These are phyloP conservation scores for Vigna radiata DNA, from an alignment of 306 rosid species.

Conservation along the genomic window DNA sequence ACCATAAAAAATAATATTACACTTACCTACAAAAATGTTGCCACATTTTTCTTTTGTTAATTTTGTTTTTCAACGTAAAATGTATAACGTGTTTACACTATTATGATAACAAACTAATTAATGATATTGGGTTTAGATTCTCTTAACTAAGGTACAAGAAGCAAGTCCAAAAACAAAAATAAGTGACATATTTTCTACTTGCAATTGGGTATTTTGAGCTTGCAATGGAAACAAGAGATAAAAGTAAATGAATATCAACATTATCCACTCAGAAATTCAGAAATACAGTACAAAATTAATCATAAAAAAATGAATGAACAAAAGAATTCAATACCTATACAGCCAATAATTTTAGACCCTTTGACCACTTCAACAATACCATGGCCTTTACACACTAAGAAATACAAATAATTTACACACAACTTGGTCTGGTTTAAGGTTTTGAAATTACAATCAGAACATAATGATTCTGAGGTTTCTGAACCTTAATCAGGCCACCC, in stretches of 20 bases:
- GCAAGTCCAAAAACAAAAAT: background rate
- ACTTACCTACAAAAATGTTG: too few relatives aligned
- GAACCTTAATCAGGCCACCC: background rate
- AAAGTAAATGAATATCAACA: constrained; percentile 26
- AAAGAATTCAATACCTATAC: constrained; percentile 37
- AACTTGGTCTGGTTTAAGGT: background rate
- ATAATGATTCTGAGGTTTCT: background rate
- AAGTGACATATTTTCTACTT: background rate
- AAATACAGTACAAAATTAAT: background rate
- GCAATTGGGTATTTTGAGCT: background rate
- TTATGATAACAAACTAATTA: too few relatives aligned
- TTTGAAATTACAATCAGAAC: background rate
- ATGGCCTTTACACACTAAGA: constrained; percentile 19
- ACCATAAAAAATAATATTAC: too few relatives aligned
- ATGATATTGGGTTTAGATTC: too few relatives aligned
- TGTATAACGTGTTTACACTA: too few relatives aligned
- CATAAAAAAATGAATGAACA: constrained; percentile 24
- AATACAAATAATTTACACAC: constrained; percentile 15
- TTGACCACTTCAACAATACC: constrained; percentile 20
- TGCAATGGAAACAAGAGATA: background rate
- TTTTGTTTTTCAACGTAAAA: too few relatives aligned
- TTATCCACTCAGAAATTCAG: constrained; percentile 5
- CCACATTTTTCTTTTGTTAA: too few relatives aligned
- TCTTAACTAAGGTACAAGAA: background rate
- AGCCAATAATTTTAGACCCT: background rate